Evolutionary conservation across 345 rosid species (phyloP), one percentile per base, ranked within the genome.

Genomic region (Citropsis articulata): DNA sequence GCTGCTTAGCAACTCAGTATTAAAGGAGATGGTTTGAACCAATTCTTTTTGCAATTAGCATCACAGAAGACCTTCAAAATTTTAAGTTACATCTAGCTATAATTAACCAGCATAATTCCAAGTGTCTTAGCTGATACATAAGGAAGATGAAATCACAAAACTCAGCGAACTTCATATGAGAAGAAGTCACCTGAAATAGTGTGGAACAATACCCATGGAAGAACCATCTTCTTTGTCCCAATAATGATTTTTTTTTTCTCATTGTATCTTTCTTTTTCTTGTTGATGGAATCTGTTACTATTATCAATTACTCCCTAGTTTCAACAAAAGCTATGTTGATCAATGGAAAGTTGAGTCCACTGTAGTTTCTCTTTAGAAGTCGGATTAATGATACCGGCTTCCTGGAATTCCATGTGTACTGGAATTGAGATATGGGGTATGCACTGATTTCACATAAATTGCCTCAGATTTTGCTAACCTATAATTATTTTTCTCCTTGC

Each of bases 401-500:
- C 56, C 50, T 45, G 55, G 61, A 63, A 42, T 82, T 25, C n/a
- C 71, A 71, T 63, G 16, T 30, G 56, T 14, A 50, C 42, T 40
- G 36, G 28, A 16, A 35, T 69, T 48, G 21, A 71, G 50, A 69
- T 75, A 53, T 45, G 33, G 14, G 27, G 59, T 64, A n/a, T 62
- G 21, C 40, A 60, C 56, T 53, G 19, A 18, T 21, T 63, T 61
- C 60, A 61, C 55, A 66, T 27, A 24, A 56, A 36, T 16, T 73
- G 31, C 33, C 69, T 36, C 48, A 14, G 19, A 35, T 68, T 57
- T 38, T 8, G 24, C 80, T 74, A 45, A 75, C 75, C 2, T 59
- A 55, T 45, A 67, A 56, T 60, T 40, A 50, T 78, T 45, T 80
- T 85, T 38, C 12, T 30, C 75, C 30, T 74, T 88, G 91, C 88